Conservation (phyloP, 208 protist genomes). For the Leishmania mexicana region DNA sequence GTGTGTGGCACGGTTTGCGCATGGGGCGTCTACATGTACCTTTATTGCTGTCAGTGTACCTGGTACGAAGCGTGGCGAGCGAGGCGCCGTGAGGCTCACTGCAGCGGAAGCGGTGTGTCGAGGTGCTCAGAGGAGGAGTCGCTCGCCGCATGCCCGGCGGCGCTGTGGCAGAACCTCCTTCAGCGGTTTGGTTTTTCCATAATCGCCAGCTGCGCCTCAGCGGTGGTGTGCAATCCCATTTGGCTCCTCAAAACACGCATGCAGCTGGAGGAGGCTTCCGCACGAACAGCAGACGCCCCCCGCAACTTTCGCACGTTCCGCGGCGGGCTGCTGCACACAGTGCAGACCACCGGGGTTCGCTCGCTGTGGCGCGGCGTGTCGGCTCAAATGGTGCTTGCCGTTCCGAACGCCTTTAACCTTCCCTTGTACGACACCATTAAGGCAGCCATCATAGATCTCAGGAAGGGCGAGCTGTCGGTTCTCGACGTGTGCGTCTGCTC, state of each 20-base stretch:
- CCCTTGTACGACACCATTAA: conserved; percentile 88
- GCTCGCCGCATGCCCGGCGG: background rate
- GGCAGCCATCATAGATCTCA: conserved; percentile 14
- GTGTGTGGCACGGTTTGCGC: conserved; percentile 59
- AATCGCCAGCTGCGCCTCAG: conserved; percentile 62
- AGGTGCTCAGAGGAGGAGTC: background rate
- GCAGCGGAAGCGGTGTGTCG: background rate
- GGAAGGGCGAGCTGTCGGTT: conserved; percentile 35
- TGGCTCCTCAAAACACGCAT: conserved; percentile 92
- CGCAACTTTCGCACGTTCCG: conserved; percentile 64
- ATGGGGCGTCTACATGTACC: conserved; percentile 90
- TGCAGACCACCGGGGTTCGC: conserved; percentile 55
- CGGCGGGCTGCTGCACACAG: conserved; percentile 55
- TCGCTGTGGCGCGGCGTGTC: conserved; percentile 82
- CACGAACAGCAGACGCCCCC: conserved; percentile 17
- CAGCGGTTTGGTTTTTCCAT: conserved; percentile 57
- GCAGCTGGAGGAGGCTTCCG: conserved; percentile 71
- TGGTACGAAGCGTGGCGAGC: conserved; percentile 22
- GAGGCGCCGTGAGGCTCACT: background rate
- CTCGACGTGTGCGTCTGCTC: conserved; percentile 71
- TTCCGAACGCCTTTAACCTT: conserved; percentile 84
- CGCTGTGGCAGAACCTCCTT: conserved; percentile 39
- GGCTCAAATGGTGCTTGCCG: conserved; percentile 75
- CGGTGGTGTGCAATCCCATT: conserved; percentile 81
- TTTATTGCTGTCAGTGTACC: conserved; percentile 62